Conservation (phyloP, 2,329 filamentous ascomycete genomes). For the Xylaria sp. region DNA sequence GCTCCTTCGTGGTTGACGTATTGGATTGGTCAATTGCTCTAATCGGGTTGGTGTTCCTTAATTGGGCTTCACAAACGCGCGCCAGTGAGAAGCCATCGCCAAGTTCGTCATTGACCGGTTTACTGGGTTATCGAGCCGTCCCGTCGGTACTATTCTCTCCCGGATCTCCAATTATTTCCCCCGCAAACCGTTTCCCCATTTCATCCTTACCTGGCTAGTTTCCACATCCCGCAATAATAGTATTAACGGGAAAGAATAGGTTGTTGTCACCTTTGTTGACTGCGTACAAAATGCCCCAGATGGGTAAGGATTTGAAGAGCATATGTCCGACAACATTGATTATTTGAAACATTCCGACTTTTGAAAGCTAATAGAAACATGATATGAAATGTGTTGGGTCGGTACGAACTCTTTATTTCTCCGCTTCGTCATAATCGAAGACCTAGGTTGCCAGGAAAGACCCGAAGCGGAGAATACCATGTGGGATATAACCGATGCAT, state of each 20-base stretch:
- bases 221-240: neutral
- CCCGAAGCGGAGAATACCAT: slow-evolving; percentile 1
- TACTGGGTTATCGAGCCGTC: slow-evolving; percentile 16
- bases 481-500: slow-evolving; percentile 18
- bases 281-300: neutral
- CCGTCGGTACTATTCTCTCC: slow-evolving; percentile 29
- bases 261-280: neutral
- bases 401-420: slow-evolving; percentile 14
- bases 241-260: neutral
- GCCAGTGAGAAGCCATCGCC: slow-evolving; percentile 25
- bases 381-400: neutral
- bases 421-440: slow-evolving; percentile 3
- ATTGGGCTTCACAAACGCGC: slow-evolving; percentile 22
- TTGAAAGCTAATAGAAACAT: neutral
- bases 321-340: neutral
- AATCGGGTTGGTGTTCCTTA: neutral
- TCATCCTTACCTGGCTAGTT: neutral
- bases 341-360: neutral
- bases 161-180: slow-evolving; percentile 29
- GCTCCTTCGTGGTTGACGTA: neutral
- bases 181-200: slow-evolving; percentile 18
- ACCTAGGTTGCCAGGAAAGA: neutral
- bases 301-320: neutral
- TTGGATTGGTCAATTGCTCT: neutral
- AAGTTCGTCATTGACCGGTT: slow-evolving; percentile 12